phyloP scores from a whole-genome alignment of 352 stramenopile species.

The Globisporangium yorkense region DNA sequence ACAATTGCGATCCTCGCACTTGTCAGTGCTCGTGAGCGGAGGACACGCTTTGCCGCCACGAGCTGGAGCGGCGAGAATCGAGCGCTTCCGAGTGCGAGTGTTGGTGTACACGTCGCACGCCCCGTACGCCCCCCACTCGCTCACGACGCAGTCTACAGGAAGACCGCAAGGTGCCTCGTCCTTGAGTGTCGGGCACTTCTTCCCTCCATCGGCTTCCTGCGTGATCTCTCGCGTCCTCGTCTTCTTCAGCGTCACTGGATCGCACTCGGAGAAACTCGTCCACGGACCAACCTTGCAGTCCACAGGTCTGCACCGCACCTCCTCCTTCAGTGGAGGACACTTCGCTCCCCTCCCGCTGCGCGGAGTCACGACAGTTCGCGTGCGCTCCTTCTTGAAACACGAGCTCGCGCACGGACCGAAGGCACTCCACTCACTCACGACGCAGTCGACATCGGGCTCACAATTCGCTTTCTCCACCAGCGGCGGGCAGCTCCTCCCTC shows the following conservation, averaged over 20 bases:
- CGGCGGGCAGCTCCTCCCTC: conserved; percentile 30
- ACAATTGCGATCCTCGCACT: conserved; percentile 38
- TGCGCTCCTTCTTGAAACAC: conserved; percentile 32
- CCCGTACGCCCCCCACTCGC: conserved; percentile 31
- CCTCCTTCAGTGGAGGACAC: conserved; percentile 34
- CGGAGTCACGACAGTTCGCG: conserved; percentile 25
- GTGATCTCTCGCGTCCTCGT: conserved; percentile 27
- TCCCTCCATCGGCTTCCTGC: conserved; percentile 27
- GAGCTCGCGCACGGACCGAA: conserved; percentile 28
- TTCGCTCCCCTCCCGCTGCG: conserved; percentile 22
- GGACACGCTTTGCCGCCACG: conserved; percentile 38
- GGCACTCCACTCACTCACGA: conserved; percentile 45
- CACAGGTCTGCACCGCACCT: conserved; percentile 27
- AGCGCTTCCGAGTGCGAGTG: conserved; percentile 24
- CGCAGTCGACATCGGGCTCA: conserved; percentile 41
- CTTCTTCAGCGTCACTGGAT: conserved; percentile 22
- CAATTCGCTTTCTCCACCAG: conserved; percentile 32
- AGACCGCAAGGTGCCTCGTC: conserved; percentile 24
- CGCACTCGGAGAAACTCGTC: conserved; percentile 37
- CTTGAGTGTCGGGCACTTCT: conserved; percentile 27
- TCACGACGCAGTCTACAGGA: conserved; percentile 47
- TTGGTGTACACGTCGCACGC: conserved; percentile 26
- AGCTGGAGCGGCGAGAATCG: conserved; percentile 28
- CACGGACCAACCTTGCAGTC: conserved; percentile 45
- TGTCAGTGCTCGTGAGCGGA: conserved; percentile 21